Evolutionary conservation across 2,329 filamentous ascomycete species (phyloP), one percentile per base, ranked within the genome.

Genomic region (Neofusicoccum parvum): DNA sequence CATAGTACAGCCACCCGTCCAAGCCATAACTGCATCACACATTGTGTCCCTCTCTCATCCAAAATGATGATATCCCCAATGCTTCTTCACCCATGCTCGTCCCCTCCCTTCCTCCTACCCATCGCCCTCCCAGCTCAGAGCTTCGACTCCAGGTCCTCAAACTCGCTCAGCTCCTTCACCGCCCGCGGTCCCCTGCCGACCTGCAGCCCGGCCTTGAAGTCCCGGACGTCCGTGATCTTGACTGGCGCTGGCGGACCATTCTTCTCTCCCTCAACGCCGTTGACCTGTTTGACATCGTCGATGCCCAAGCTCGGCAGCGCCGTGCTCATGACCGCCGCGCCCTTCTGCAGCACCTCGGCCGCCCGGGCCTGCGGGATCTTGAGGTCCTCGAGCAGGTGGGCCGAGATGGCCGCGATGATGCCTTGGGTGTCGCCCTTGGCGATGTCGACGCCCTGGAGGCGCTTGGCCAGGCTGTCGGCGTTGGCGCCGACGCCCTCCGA

Each of bases 101-200:
- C 20, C 43, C 41, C 12, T 5, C 5, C 27, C 12, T n/a, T n/a
- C 17, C n/a, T 5, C 11, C 14, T 15, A 17, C 20, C 6, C 15
- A 15, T 43, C 23, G 23, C 23, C 23, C 23, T 23, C 23, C 23
- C 23, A 23, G 23, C 3, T 84, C 76, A 94, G 65, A 97, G 83
- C 81, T 97, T 97, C 14, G 91, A 81, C 68, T 92, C 92, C 67
- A 89, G 82, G 67, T 97, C 94, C 75, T 97, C 91, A 77, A 94
- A 98, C 73, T 93, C 91, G 68, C 85, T 90, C 65, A 98, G 78
- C 69, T 95, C 90, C 73, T 86, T 89, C 36, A 91, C 86, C 0
- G 94, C 87, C 67, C 84, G 84, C 1, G 93, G 87, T 0, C 92
- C 94, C 23, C 86, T 83, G 68, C 89, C 95, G 34, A 92, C 85